Evolutionary conservation across 2,329 filamentous ascomycete species (phyloP), one percentile per base, ranked within the genome.

Genomic region (Hysterium pulicare): DNA sequence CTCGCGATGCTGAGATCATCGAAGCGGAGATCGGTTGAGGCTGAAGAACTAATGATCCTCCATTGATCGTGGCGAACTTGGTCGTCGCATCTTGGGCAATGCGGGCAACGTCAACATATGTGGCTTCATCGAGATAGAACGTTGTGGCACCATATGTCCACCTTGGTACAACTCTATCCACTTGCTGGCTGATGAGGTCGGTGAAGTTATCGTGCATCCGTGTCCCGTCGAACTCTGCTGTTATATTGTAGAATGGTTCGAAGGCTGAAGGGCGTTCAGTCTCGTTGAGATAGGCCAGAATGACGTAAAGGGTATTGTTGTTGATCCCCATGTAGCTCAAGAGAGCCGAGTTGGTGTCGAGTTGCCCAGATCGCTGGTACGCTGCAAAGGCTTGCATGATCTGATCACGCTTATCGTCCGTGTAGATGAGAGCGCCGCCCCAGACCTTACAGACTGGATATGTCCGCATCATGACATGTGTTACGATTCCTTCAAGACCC

Each of bases 101-200:
- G 21, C 34, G 24, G 9, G 20, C 33, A 3, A 33, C 38, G 15
- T 46, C 39, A 4, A 38, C 16, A 32, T 46, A 46, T 9, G 30
- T 38, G 4, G 26, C 17, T 16, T 42, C 35, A 32, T 46, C 44
- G 8, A 42, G 31, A 24, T 21, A 38, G 17, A 46, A 42, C 8
- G 33, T 42, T 13, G 39, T 42, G 26, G 36, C 34, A n/a, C 34
- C 44, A n/a, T 24, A 39, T 4, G 44, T 42, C 40, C 40, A 46
- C 32, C 39, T 37, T 6, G 44, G 34, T n/a, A 42, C 39, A 13
- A 42, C 39, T 16, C 16, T 23, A 13, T 42, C 20, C 6, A 39
- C 24, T 2, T 30, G 21, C 21, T 28, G 34, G 15, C 35, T 23
- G 16, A 46, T 42, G 9, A 42, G 23, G 13, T 33, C 38, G 8